These are phyloP conservation scores for Phaseolus lunatus DNA, from an alignment of 306 rosid genomes.

Conservation along the genomic window DNA sequence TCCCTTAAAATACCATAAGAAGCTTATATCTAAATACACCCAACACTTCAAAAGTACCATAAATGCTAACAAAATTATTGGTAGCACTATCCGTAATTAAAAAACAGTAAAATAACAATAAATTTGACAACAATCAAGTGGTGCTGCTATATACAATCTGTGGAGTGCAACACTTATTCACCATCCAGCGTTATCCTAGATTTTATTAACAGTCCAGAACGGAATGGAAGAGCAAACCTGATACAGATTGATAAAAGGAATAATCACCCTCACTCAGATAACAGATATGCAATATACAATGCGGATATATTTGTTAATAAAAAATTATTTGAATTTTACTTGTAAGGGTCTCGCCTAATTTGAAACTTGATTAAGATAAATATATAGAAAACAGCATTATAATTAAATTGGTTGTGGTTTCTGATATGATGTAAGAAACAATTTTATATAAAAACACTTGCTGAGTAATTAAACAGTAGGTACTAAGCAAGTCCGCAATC, in stretches of 20 bases:
- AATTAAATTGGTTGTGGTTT: not conserved
- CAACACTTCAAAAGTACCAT: no score
- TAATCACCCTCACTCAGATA: not conserved
- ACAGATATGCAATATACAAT: not conserved
- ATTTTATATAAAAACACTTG: not conserved
- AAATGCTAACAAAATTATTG: no score
- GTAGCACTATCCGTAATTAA: no score
- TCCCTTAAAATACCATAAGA: no score
- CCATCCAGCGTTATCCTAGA: no score
- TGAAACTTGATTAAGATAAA: not conserved
- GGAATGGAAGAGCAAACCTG: not conserved
- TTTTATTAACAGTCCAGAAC: not conserved
- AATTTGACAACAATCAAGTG: no score
- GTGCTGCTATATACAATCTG: no score
- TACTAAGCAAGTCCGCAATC: not conserved
- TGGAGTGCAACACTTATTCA: no score
- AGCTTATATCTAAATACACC: no score
- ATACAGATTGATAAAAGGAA: not conserved
- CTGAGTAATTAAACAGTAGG: not conserved
- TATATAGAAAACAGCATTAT: not conserved
- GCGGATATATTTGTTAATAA: not conserved
- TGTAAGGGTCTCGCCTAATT: not conserved
- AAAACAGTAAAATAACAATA: no score
- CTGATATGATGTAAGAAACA: not conserved
- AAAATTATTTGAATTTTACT: not conserved